Evolutionary conservation across 345 rosid genomes (phyloP), one percentile per base, ranked within the genome.

Genomic region (Capsella bursapastoris): DNA sequence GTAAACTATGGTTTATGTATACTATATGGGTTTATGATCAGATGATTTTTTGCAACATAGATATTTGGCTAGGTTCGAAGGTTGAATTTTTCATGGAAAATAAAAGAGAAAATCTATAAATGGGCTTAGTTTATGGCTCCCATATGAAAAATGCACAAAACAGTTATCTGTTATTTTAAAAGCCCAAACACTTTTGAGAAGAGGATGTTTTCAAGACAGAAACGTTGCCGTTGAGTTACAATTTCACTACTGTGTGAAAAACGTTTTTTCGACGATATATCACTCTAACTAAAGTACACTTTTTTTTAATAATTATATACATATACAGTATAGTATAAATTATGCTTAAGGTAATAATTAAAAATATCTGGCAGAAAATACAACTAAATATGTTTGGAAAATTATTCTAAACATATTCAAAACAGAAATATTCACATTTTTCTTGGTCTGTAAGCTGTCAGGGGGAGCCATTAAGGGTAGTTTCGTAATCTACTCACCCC

Each of bases 331-430:
- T 13, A 37, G 40, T 34, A 34, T 34, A 34, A 34, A 34, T 6
- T 34, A 34, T 34, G 37, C 37, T 34, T 6, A 34, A 34, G 37
- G 37, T 34, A 34, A 34, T 34, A 1, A 34, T 10, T 12, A 29
- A 69, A 5, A 68, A 69, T 57, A 31, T 44, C n/a, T 57, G 55
- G 7, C 34, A 52, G 68, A n/a, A 51, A 61, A 38, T 11, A 35
- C n/a, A 71, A 50, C 4, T 14, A 37, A 27, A 47, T 34, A 47
- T 2, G 44, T 3, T 32, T 45, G 25, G 18, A 3, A 37, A 25
- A 25, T 25, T 51, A 22, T 51, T 22, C 56, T 51, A 4, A 51
- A 22, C 25, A 51, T 51, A 22, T 14, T 22, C 56, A 22, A 16
- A 51, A 9, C 28, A 0, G 25, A 22, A 22, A 22, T 22, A 22